These are phyloP conservation scores for Vanderwaltozyma polyspora DNA, from an alignment of 805 yeast species.

Conservation along the genomic window DNA sequence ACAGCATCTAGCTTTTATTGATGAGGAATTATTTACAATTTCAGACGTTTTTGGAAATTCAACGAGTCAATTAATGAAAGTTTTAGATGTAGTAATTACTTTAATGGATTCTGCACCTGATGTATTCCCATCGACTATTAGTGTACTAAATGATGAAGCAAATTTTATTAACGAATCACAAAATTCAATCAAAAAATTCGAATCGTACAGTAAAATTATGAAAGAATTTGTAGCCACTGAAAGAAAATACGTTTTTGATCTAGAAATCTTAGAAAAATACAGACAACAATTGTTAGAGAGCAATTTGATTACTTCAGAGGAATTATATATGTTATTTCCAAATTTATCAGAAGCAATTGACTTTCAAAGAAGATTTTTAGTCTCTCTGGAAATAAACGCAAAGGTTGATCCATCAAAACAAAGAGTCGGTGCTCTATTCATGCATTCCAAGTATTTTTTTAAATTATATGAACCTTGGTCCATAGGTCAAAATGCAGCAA, in stretches of 20 bases:
- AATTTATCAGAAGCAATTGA: constrained; percentile 74
- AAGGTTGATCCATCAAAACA: constrained; percentile 63
- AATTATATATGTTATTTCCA: constrained; percentile 73
- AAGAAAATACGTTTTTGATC: constrained; percentile 83
- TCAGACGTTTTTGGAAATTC: constrained; percentile 79
- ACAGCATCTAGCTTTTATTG: constrained; percentile 58
- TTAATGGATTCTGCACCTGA: constrained; percentile 46
- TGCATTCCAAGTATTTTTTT: constrained; percentile 78
- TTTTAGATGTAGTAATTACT: constrained; percentile 58
- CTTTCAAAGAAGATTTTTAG: constrained; percentile 79
- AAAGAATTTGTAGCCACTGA: constrained; percentile 82
- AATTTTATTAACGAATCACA: constrained; percentile 7
- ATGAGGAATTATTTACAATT: constrained; percentile 78
- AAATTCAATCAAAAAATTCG: constrained; percentile 21
- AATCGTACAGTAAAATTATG: constrained; percentile 46
- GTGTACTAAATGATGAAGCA: constrained; percentile 20
- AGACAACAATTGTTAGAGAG: constrained; percentile 54
- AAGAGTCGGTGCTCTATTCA: constrained; percentile 79
- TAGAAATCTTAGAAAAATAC: constrained; percentile 62
- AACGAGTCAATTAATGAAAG: constrained; percentile 65
- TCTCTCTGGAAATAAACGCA: constrained; percentile 83
- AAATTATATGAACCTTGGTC: constrained; percentile 92
- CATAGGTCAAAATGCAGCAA: constrained; percentile 76
- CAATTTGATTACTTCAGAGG: constrained; percentile 66
- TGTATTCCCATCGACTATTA: constrained; percentile 27